Base-by-base conservation (phyloP, 345 rosid genomes). In the Corchorus capsularis region DNA sequence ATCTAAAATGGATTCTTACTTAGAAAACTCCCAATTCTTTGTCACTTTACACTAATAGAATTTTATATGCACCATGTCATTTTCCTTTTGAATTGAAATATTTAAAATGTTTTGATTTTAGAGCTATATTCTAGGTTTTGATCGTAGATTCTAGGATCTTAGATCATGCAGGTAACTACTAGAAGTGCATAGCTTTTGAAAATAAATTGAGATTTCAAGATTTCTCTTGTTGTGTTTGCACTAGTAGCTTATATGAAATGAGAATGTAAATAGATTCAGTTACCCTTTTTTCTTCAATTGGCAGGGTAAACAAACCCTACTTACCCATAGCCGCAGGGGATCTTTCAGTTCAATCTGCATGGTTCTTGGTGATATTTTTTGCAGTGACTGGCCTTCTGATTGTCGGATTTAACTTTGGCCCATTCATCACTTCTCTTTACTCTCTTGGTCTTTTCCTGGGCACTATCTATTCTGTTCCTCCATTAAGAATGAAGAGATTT, bases 241-340 rank as follows among this genome's bases (percentile, higher is more conserved):
- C 46, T 65, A 54, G 46, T 37, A 59, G 19, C 43, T 55, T 56
- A 57, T 68, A 66, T 19, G 50, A 75, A 15, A 61, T 37, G 49
- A 43, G 50, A 49, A 43, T 49, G 13, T 47, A 20, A 34, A 17
- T 78, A 39, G 37, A 37, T 39, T 68, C 71, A 60, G 35, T 22
- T 59, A 76, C 20, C 78, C 49, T 77, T 69, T 53, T 75, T 16
- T 22, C 32, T 75, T 39, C 49, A 71, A 67, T 82, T 75, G 89
- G 86, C 89, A 95, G 98, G 89, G 99, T 95, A 84, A 95, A 95
- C 86, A 95, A 95, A 81, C 99, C 99, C 22, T 93, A 95, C 83
- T 86, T 95, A 80, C 99, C 98, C 69, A 91, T 95, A 80, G 99
- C 97, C 82, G 98, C 99, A 22, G 99, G 99, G 78, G 99, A 95